Evolutionary conservation across 169 alveolate species (phyloP).

Genomic region (Eimeria necatrix): DNA sequence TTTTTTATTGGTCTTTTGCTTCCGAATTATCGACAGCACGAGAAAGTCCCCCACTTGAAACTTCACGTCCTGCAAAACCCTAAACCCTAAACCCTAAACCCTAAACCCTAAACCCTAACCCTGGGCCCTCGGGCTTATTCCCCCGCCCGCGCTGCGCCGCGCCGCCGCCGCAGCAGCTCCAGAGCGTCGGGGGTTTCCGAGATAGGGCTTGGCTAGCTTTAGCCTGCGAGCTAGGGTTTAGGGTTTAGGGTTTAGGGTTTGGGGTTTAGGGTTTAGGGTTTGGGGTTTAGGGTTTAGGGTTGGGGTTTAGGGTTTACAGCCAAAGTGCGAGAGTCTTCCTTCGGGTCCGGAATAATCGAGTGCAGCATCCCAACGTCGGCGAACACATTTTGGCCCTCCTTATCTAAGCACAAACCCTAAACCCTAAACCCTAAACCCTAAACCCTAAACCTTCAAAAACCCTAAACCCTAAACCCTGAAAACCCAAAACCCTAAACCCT

Average conservation of each 20-base stretch:
- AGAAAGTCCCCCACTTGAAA: slow-evolving; percentile 80
- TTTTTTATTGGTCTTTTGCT: not conserved
- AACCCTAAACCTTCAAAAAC: not conserved
- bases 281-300: too few relatives aligned
- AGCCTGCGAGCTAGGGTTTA: too few relatives aligned
- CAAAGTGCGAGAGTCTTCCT: slow-evolving; percentile 68
- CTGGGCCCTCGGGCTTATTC: too few relatives aligned
- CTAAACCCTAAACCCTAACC: not conserved
- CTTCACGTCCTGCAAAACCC: slow-evolving; percentile 50
- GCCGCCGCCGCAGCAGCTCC: not conserved
- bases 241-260: too few relatives aligned
- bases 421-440: too few relatives aligned
- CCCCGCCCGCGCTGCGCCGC: not conserved
- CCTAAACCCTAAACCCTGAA: not conserved
- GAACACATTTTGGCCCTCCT: slow-evolving; percentile 71
- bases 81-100: slow-evolving; percentile 19
- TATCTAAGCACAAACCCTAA: slow-evolving; percentile 19
- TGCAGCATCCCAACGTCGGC: slow-evolving; percentile 72
- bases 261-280: too few relatives aligned
- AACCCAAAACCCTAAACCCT: too few relatives aligned
- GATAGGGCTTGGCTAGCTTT: too few relatives aligned
- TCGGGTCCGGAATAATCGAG: slow-evolving; percentile 63
- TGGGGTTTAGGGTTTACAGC: slow-evolving; percentile 37
- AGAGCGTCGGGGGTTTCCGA: too few relatives aligned
- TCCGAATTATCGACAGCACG: slow-evolving; percentile 61